Base-by-base conservation (phyloP, 805 yeast genomes). In the Candida xyloterini region DNA sequence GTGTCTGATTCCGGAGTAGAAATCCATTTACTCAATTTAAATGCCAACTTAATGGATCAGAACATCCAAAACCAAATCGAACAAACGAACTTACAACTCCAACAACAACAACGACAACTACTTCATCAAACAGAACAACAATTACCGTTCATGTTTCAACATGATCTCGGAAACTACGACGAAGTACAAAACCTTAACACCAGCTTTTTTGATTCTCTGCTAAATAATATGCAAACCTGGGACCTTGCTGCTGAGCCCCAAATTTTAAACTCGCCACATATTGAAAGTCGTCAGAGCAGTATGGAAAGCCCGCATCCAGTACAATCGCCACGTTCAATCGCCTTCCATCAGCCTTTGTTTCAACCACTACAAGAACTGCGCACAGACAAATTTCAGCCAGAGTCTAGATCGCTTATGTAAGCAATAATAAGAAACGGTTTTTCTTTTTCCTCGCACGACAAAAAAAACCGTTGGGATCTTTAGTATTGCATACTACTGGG, bases 161-260 rank as follows among this genome's bases (percentile, higher is more conserved):
- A 35, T 13, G 44, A 31, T 27, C 43, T 38, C 30, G 37, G n/a
- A 9, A 23, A 35, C 15, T 31, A 28, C 24, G 35, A n/a, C 34
- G 27, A 26, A 11, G 24, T 30, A 13, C 27, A 20, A 16, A 30
- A 30, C 32, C 27, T 34, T n/a, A 40, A 44, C 33, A 32, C 48
- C 28, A 33, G 23, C 21, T 46, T 51, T 29, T 46, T 52, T 29
- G 54, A 53, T 35, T 45, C 44, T 27, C 41, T 55, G 41, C 46
- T 55, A 39, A 47, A 40, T 30, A 51, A 55, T 28, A 40, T 55
- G 29, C 55, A 53, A 28, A 40, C 37, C 13, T 53, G 56, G 56
- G 58, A 54, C 32, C 43, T 43, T 18, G 36, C 48, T 15, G 35
- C 35, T 2, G 30, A 38, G 24, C 32, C 27, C 10, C 23, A 37